Conservation (phyloP, 495 filamentous ascomycete genomes). For the Penicillium robsamsonii region DNA sequence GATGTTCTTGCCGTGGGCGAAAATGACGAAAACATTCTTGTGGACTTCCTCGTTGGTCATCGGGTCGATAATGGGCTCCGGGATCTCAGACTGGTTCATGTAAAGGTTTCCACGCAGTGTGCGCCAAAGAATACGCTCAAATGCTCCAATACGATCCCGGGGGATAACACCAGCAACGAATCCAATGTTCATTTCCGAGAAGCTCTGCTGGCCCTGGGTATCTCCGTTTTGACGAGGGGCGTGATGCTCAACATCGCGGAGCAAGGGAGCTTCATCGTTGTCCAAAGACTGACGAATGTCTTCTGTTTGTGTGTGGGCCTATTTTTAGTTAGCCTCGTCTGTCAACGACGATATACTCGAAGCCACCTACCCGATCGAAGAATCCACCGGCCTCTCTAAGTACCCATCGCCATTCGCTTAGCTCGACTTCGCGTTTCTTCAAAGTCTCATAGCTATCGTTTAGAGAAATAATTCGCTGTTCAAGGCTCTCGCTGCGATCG, state of each 20-base stretch:
- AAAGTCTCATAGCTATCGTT: constrained; percentile 98
- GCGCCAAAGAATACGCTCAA: constrained; percentile 96
- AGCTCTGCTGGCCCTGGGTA: constrained; percentile 71
- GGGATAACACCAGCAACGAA: constrained; percentile 98
- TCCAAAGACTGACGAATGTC: constrained; percentile 92
- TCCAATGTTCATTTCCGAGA: constrained; percentile 97
- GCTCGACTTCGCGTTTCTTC: constrained; percentile 94
- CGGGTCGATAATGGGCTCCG: constrained; percentile 90
- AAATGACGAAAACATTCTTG: constrained; percentile 99
- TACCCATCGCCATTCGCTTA: constrained; percentile 98
- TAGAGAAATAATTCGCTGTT: constrained; percentile 83
- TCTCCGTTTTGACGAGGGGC: constrained; percentile 60
- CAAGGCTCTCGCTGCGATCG: constrained; percentile 85
- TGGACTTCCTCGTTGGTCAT: constrained; percentile 82
- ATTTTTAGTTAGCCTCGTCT: constrained; percentile 22
- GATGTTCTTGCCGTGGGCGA: constrained; percentile 97
- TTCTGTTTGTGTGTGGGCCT: constrained; percentile 91
- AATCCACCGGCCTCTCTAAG: constrained; percentile 92
- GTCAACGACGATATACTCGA: constrained; percentile 6
- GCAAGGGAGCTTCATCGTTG: constrained; percentile 76
- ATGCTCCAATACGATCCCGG: constrained; percentile 86
- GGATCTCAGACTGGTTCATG: constrained; percentile 99
- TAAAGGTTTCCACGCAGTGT: constrained; percentile 97
- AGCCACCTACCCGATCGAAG: constrained; percentile 70
- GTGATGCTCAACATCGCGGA: constrained; percentile 85